Percentiles rank a stretch among this genome's conserved stretches.
These are phyloP conservation scores for Sarocladium kiliense DNA, from an alignment of 2,329 filamentous ascomycete species.

Conservation along the genomic window DNA sequence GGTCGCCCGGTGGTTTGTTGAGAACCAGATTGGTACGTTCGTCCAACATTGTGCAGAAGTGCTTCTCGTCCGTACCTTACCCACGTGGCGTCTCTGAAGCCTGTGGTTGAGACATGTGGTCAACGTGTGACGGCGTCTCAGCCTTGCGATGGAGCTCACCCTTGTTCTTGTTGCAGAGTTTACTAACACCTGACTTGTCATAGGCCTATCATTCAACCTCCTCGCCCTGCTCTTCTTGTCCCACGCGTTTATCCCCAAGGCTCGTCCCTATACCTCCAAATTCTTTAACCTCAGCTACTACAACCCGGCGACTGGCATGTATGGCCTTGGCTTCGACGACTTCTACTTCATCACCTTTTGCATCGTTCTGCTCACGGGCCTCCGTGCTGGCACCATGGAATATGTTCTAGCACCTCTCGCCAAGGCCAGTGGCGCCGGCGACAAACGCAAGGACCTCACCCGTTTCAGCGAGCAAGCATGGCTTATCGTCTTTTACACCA, in stretches of 20 bases:
- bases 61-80: conserved; percentile 10
- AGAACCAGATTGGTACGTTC: conserved; percentile 73
- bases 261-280: conserved; percentile 73
- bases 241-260: conserved; percentile 76
- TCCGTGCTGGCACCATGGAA: conserved; percentile 81
- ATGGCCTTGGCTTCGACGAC: conserved; percentile 76
- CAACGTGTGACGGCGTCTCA: background rate
- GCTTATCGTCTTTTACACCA: conserved; percentile 76
- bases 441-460: conserved; percentile 68
- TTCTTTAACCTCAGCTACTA: conserved; percentile 87
- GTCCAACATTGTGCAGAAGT: background rate
- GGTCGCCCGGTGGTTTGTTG: conserved; percentile 64
- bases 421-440: conserved; percentile 60
- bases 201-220: conserved; percentile 78
- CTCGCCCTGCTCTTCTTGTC: conserved; percentile 77
- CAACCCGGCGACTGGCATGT: conserved; percentile 62
- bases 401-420: conserved; percentile 79
- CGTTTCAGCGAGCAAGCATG: conserved; percentile 94
- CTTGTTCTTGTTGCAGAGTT: background rate
- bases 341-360: conserved; percentile 70
- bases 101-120: conserved; percentile 5
- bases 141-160: background rate
- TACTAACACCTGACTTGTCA: conserved; percentile 7
- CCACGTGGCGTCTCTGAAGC: conserved; percentile 1
- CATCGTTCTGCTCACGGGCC: conserved; percentile 79